A percentile compares a stretch with the other conserved stretches of the same genome.
Evolutionary conservation across 768 basidiomycete species (phyloP).

Genomic region (Leccinellum luteum): DNA sequence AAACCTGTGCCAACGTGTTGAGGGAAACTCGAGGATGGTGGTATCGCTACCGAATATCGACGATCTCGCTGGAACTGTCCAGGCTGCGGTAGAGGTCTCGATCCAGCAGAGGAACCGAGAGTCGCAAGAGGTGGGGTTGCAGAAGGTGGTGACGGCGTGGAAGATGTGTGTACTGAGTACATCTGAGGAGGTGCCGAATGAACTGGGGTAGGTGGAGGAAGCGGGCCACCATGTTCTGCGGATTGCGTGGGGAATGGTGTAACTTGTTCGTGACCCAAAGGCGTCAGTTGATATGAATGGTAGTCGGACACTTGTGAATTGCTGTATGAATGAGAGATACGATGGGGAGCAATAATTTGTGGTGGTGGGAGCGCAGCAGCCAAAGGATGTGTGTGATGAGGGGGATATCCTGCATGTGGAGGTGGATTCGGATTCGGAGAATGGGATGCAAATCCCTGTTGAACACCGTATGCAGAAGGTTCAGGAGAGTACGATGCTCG

Average conservation of each 20-base stretch:
- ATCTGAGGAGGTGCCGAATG: constrained; percentile 27
- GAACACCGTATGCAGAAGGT: constrained; percentile 29
- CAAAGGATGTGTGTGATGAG: constrained; percentile 15
- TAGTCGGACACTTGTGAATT: constrained; percentile 27
- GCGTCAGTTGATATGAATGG: constrained; percentile 19
- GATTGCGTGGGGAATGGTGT: constrained; percentile 24
- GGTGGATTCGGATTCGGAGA: constrained; percentile 21
- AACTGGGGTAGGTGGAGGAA: constrained; percentile 20
- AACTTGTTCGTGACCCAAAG: constrained; percentile 20
- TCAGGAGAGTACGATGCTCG: constrained; percentile 35
- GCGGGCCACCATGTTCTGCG: constrained; percentile 21
- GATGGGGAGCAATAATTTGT: constrained; percentile 12
- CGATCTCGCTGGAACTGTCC: constrained; percentile 31
- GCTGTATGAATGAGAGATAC: constrained; percentile 29
- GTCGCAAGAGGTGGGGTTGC: constrained; percentile 12
- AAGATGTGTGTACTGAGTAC: constrained; percentile 16
- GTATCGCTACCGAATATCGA: constrained; percentile 27
- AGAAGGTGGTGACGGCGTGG: constrained; percentile 27
- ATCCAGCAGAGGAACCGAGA: constrained; percentile 14
- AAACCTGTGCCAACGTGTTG: constrained; percentile 22
- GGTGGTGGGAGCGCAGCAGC: constrained; percentile 8
- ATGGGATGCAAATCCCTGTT: constrained; percentile 43
- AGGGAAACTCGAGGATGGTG: constrained; percentile 32
- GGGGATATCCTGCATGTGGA: constrained; percentile 16
- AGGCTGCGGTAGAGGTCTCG: constrained; percentile 33